A percentile compares a stretch with the other conserved stretches of the same genome.
Evolutionary conservation across 2,329 filamentous ascomycete genomes (phyloP).

Genomic region (Mariannaea elegans): DNA sequence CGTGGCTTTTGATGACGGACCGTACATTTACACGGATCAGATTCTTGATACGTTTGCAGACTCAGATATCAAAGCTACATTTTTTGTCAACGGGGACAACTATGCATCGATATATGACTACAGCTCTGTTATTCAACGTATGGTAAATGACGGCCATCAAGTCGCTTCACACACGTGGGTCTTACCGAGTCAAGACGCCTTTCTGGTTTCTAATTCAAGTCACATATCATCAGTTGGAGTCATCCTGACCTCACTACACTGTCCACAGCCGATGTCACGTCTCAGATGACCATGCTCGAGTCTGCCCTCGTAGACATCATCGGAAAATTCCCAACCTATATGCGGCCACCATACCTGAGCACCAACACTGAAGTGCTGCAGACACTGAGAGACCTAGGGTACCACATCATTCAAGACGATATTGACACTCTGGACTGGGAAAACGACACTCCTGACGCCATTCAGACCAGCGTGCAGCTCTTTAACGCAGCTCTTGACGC

Average conservation of each 20-base stretch:
- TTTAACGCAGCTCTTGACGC: conserved; percentile 42
- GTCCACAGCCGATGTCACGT: conserved; percentile 32
- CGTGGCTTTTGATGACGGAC: conserved; percentile 12
- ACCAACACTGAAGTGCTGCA: conserved; percentile 42
- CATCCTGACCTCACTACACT: conserved; percentile 48
- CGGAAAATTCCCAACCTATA: conserved; percentile 45
- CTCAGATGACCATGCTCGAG: conserved; percentile 50
- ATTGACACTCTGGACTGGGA: conserved; percentile 66
- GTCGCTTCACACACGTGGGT: conserved; percentile 55
- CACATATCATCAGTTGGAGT: conserved; percentile 41
- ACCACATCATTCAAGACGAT: conserved; percentile 63
- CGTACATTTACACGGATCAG: conserved; percentile 2
- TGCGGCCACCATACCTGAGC: conserved; percentile 50
- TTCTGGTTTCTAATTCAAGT: background rate
- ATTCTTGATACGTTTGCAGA: background rate
- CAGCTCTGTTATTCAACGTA: conserved; percentile 43
- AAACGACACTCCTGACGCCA: conserved; percentile 40
- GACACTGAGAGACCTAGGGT: conserved; percentile 50
- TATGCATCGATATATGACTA: conserved; percentile 36
- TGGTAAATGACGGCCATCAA: conserved; percentile 60
- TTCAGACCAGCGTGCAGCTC: conserved; percentile 22
- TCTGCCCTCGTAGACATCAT: conserved; percentile 44
- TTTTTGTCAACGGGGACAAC: conserved; percentile 38
- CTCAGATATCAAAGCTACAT: conserved; percentile 1
- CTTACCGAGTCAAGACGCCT: background rate